Evolutionary conservation across 345 rosid genomes (phyloP), one percentile per base, ranked within the genome.

Genomic region (Euphorbia peplus): DNA sequence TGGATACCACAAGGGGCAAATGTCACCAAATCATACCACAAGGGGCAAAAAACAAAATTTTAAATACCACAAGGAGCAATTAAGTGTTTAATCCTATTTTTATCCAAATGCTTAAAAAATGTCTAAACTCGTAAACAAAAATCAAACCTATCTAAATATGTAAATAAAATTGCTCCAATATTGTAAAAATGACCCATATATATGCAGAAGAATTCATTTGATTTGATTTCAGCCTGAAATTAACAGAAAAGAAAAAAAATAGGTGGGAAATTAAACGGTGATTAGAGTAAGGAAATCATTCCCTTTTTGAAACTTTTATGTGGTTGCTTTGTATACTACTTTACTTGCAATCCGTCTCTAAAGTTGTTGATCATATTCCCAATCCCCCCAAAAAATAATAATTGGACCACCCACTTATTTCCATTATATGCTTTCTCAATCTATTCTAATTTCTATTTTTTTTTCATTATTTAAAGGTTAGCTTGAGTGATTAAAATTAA

Each of bases 301-400:
- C 6, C n/a, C n/a, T 63, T 22, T 22, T 63, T 67, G 82, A 74
- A 62, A 61, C n/a, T n/a, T n/a, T 63, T 35, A 28, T 42, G 73
- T 21, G 70, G 64, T 58, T 75, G 44, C 82, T 71, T 79, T 79
- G n/a, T 59, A 39, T 35, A 22, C 60, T 60, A 59, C 79, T 64
- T 68, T 71, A 21, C 8, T 26, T 28, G 3, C 64, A 25, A 51
- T 26, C 11, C 21, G 63, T 18, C 60, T 35, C 61, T 61, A 42
- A 68, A 71, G 73, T 62, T 6, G 30, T 72, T 64, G 59, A 44
- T 25, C 47, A 75, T 64, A 60, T 37, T 58, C 52, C 70, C 6
- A 28, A 28, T 57, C 21, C 1, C 12, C 54, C 63, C 10, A 22
- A 64, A 67, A 25, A 57, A 66, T 72, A 76, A 75, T 57, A 53